Evolutionary conservation across 768 basidiomycete species (phyloP), one percentile per base, ranked within the genome.

Genomic region (Serendipita indica): DNA sequence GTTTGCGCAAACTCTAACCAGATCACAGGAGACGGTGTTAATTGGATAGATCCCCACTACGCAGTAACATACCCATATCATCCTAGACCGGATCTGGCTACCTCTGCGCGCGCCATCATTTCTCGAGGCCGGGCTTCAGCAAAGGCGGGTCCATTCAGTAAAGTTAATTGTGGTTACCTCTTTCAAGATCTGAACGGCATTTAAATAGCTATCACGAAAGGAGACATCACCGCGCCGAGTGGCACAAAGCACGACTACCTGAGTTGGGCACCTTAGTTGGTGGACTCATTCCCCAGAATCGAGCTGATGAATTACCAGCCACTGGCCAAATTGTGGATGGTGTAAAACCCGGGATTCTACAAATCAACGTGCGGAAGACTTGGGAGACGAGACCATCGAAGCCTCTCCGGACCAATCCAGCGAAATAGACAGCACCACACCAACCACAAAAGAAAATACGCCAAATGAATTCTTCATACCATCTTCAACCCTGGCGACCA

Each of bases 241-340:
- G 70, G 70, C 1, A 71, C 80, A 64, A 72, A 72, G 33, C 78
- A 81, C 61, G 81, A 83, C 64, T 84, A 81, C 65, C 73, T 83
- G 76, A 82, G 81, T 65, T 83, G 79, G 78, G 78, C 81, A 13
- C 82, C 83, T 37, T 84, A 83, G 82, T 82, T 67, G 45, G 79
- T 68, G 10, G 14, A 4, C 33, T 46, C 35, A 4, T 13, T 18
- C 28, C 30, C 16, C 32, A 32, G 33, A 14, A 16, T 52, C 45
- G 16, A 59, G 30, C 52, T 6, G 13, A 22, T 34, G 10, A n/a
- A 37, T 32, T 59, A 30, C 1, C 43, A 79, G 77, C 61, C 77
- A 78, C 64, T 80, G 78, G 78, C 77, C 78, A 1, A 57, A 77
- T 49, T 80, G 78, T 63, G 72, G 77, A 62, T 79, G 77, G 77